Percentiles rank a stretch among this genome's conserved stretches.
Conservation (phyloP, 108 stramenopile genomes). For the Nitzschia sp. region DNA sequence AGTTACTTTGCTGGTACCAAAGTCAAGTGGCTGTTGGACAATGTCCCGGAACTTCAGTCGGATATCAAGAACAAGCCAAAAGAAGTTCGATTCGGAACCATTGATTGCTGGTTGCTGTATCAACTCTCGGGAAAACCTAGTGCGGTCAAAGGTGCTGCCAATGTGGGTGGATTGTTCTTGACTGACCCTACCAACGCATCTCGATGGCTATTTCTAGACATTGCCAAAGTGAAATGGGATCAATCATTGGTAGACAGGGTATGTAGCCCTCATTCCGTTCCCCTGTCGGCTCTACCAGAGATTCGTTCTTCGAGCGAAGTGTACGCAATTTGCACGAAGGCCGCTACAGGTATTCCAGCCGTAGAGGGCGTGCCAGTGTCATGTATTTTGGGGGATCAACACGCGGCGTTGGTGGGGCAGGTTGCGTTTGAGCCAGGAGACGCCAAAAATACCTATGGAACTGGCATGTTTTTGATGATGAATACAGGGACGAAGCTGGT, state of each 20-base stretch:
- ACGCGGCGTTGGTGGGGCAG: conserved; percentile 97
- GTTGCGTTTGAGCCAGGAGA: conserved; percentile 88
- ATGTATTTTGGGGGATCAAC: conserved; percentile 95
- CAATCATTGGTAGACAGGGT: conserved; percentile 64
- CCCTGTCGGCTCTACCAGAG: conserved; percentile 66
- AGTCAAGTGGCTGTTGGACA: conserved; percentile 92
- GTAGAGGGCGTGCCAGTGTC: conserved; percentile 79
- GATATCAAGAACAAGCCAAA: conserved; percentile 46
- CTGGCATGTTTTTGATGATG: conserved; percentile 97
- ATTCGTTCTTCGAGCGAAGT: conserved; percentile 70
- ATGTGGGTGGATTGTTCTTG: conserved; percentile 72
- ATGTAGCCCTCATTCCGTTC: conserved; percentile 52
- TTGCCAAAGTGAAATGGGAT: conserved; percentile 88
- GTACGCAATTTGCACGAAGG: conserved; percentile 37
- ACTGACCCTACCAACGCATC: conserved; percentile 97
- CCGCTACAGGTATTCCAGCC: conserved; percentile 35
- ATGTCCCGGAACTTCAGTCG: conserved; percentile 67
- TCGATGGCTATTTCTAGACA: conserved; percentile 93
- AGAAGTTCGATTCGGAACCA: conserved; percentile 90
- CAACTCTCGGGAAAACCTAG: conserved; percentile 72
- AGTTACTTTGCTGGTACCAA: conserved; percentile 97
- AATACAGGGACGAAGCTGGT: conserved; percentile 86
- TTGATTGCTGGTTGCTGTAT: conserved; percentile 95
- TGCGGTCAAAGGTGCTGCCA: conserved; percentile 57
- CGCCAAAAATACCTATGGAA: conserved; percentile 97